These are phyloP conservation scores for Dendrobium officinale DNA, from an alignment of 106 monocot species.

Conservation along the genomic window DNA sequence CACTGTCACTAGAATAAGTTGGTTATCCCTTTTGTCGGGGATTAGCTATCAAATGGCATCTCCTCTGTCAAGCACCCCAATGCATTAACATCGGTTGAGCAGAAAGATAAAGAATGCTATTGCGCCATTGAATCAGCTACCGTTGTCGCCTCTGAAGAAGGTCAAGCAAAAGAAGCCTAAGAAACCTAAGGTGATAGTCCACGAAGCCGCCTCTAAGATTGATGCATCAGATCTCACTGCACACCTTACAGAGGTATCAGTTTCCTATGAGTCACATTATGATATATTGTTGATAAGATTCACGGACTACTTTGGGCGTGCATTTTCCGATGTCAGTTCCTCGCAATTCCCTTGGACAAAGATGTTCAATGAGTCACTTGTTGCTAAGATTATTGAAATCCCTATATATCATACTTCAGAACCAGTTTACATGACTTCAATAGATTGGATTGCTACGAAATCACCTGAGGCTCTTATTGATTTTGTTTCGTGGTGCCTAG, in stretches of 20 bases:
- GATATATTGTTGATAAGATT: slow-evolving; percentile 95
- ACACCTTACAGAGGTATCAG: slow-evolving; percentile 68
- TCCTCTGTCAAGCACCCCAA: no score
- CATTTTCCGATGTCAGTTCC: slow-evolving; percentile 58
- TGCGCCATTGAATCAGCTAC: no score
- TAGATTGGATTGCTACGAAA: slow-evolving; percentile 64
- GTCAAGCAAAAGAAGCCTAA: no score
- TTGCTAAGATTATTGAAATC: slow-evolving; percentile 70
- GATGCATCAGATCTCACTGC: slow-evolving; percentile 55
- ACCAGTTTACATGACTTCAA: slow-evolving; percentile 55
- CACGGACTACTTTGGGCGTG: slow-evolving; percentile 74
- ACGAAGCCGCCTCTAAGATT: slow-evolving; percentile 80
- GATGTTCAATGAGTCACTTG: slow-evolving; percentile 75
- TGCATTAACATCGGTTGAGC: no score
- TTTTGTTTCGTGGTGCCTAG: slow-evolving; percentile 78
- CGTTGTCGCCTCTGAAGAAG: no score
- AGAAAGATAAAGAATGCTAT: no score
- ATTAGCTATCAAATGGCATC: no score
- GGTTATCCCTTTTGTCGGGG: no score
- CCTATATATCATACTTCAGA: slow-evolving; percentile 68
- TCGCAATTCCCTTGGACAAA: slow-evolving; percentile 85
- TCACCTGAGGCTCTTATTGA: slow-evolving; percentile 56
- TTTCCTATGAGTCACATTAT: slow-evolving; percentile 72
- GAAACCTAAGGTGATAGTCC: slow-evolving; percentile 21
- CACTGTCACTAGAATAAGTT: no score